Evolutionary conservation across 2,329 filamentous ascomycete species (phyloP), one percentile per base, ranked within the genome.

Genomic region (Exophiala aquamarina): DNA sequence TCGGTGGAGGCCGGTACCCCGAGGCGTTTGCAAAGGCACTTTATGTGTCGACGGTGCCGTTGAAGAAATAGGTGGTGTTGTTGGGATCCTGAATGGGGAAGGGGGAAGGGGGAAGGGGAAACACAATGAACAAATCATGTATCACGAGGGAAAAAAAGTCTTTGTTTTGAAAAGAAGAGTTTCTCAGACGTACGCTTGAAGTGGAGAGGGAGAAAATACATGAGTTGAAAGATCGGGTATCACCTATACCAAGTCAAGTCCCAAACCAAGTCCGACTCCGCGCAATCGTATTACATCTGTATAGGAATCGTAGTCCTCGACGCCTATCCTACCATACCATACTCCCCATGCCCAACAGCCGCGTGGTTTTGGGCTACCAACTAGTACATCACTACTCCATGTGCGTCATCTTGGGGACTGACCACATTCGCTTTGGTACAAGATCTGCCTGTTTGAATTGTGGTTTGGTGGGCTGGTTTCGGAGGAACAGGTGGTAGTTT

Each of bases 401-500:
- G 32, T 31, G 33, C 39, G 29, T 49, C 52, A 55, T 55, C 42
- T 41, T 55, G n/a, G 52, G 52, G 13, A 52, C 54, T 26, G 42
- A 28, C 54, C 54, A 57, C n/a, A 41, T 49, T 33, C 52, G 46
- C 14, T 23, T 32, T 3, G 52, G 46, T 13, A 37, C 44, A 9
- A 52, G 49, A 36, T 54, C 49, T 21, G 47, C 39, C 10, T 47
- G 32, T 3, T 19, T 49, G 43, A 54, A 44, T 5, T 52, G 46
- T 20, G 51, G 57, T 32, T 39, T 46, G 36, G 47, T 45, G 5
- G 57, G 57, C 47, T 58, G 57, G 33, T 59, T 59, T 5, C 49
- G 46, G 8, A 59, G 51, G 42, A 59, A 59, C 11, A 59, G 53
- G 36, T 59, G 57, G 31, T 58, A 58, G 18, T 54, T 57, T 9